Evolutionary conservation across 2,329 filamentous ascomycete species (phyloP).

Genomic region (Cladosporium austrohemisphaericum): DNA sequence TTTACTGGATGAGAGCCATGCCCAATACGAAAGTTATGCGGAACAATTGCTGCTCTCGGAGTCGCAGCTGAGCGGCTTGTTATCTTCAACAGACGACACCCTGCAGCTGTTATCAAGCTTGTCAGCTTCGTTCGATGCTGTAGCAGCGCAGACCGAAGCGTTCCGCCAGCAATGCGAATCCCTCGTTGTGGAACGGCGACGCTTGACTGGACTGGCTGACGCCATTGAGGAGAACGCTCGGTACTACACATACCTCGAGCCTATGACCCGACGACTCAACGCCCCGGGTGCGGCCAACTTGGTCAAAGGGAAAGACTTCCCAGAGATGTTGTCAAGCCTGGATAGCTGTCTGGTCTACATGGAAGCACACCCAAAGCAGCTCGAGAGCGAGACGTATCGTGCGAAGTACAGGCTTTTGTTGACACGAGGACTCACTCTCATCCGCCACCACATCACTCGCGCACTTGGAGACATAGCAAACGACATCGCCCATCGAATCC

Average conservation of each 20-base stretch:
- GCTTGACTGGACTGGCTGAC: slow-evolving; percentile 73
- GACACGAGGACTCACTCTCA: slow-evolving; percentile 62
- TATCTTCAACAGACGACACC: slow-evolving; percentile 71
- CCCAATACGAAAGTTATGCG: slow-evolving; percentile 79
- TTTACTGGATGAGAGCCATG: slow-evolving; percentile 76
- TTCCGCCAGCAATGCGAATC: slow-evolving; percentile 92
- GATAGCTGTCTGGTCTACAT: slow-evolving; percentile 93
- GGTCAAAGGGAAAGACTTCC: slow-evolving; percentile 79
- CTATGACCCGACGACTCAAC: slow-evolving; percentile 83
- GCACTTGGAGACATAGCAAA: slow-evolving; percentile 60
- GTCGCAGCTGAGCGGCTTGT: slow-evolving; percentile 73
- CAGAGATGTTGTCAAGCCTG: slow-evolving; percentile 80
- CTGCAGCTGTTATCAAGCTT: slow-evolving; percentile 73
- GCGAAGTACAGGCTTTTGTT: slow-evolving; percentile 82
- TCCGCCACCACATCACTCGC: slow-evolving; percentile 63
- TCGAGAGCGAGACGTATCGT: slow-evolving; percentile 81
- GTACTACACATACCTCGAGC: slow-evolving; percentile 92
- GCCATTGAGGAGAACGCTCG: slow-evolving; percentile 85
- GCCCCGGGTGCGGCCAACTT: slow-evolving; percentile 83
- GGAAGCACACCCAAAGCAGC: slow-evolving; percentile 77
- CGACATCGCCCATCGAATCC: slow-evolving; percentile 60
- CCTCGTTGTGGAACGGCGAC: slow-evolving; percentile 74
- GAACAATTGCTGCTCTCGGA: slow-evolving; percentile 79
- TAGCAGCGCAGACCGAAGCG: slow-evolving; percentile 85
- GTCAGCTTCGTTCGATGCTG: slow-evolving; percentile 79